Evolutionary conservation across 1,139 yeast genomes (phyloP).

Genomic region (Meyerozyma sp.): DNA sequence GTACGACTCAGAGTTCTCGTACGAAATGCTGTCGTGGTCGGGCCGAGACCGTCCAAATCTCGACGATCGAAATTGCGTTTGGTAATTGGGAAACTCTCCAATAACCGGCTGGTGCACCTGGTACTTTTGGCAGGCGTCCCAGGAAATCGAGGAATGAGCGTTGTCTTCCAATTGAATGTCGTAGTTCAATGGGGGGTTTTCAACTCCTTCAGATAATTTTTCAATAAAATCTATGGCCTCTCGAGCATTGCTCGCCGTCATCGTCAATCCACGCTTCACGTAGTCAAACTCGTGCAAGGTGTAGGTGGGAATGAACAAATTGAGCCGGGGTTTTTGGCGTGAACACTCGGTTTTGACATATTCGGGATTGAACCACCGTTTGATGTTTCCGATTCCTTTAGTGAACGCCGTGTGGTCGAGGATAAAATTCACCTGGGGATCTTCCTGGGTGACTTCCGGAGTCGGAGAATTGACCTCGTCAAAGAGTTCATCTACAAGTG

Average conservation of each 20-base stretch:
- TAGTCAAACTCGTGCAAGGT: constrained; percentile 55
- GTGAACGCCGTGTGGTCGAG: constrained; percentile 56
- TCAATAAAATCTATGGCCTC: constrained; percentile 55
- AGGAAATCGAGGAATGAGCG: constrained; percentile 21
- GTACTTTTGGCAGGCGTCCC: constrained; percentile 44
- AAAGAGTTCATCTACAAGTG: neutral
- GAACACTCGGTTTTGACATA: constrained; percentile 20
- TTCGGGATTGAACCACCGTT: constrained; percentile 48
- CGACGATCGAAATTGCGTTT: constrained; percentile 22
- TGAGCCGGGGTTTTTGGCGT: constrained; percentile 19
- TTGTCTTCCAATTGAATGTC: constrained; percentile 4
- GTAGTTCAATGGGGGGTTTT: constrained; percentile 5
- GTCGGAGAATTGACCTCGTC: neutral
- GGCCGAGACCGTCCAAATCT: neutral
- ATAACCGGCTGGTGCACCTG: constrained; percentile 39
- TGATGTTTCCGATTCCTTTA: constrained; percentile 55
- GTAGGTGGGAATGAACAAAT: constrained; percentile 44
- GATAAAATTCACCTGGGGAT: constrained; percentile 30
- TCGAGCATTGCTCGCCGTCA: constrained; percentile 51
- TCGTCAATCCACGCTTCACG: constrained; percentile 48
- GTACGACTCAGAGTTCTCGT: constrained; percentile 27
- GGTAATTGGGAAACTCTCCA: constrained; percentile 43
- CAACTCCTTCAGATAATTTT: constrained; percentile 20
- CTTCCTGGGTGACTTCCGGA: neutral
- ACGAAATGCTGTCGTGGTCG: constrained; percentile 24